Evolutionary conservation across 2,329 filamentous ascomycete species (phyloP).

Genomic region (Xylariaceae sp.): DNA sequence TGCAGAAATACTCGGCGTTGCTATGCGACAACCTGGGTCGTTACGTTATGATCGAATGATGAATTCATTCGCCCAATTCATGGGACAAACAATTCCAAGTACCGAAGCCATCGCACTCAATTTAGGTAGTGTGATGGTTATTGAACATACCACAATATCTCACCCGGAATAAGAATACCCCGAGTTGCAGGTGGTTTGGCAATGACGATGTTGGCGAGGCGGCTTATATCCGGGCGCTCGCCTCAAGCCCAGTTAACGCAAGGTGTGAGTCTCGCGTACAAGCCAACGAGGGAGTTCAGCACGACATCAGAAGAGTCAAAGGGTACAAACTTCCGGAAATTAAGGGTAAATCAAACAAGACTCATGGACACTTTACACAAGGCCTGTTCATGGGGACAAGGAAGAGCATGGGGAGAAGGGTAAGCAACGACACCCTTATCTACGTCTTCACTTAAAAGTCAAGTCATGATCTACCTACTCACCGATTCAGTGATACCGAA

Average conservation of each 20-base stretch:
- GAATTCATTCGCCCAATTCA: background rate
- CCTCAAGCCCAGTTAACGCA: background rate
- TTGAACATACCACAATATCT: background rate
- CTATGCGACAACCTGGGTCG: too few species aligned
- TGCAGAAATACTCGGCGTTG: background rate
- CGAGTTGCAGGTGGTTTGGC: background rate
- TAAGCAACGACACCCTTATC: conserved; percentile 32
- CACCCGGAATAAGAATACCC: background rate
- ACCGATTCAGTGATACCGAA: conserved; percentile 42
- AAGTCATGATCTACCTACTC: background rate
- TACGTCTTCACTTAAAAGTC: background rate
- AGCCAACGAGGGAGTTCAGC: conserved; percentile 12
- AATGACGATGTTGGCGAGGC: background rate
- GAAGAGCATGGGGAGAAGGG: conserved; percentile 59
- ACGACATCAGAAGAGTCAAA: background rate
- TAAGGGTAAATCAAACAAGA: conserved; percentile 54
- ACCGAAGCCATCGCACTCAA: background rate
- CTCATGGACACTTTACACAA: conserved; percentile 60
- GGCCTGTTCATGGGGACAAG: conserved; percentile 62
- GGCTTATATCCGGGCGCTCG: conserved; percentile 2
- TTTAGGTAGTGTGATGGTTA: too few species aligned
- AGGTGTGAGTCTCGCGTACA: background rate
- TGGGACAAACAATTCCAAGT: background rate
- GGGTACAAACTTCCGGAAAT: conserved; percentile 11
- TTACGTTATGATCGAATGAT: too few species aligned